Base-by-base conservation (phyloP, 345 rosid species). In the Gossypium raimondii region DNA sequence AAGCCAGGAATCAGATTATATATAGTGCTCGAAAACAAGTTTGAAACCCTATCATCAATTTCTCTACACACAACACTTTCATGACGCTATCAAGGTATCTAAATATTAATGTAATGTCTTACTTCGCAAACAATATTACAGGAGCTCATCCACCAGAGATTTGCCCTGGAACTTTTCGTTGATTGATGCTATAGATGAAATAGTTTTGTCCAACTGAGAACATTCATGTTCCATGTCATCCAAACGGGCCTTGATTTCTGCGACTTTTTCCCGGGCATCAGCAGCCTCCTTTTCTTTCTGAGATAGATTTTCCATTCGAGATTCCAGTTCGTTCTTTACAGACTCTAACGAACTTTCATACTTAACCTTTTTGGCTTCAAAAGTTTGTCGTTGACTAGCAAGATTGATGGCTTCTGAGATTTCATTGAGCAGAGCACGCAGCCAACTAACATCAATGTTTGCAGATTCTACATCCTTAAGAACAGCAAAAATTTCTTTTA, bases 391-490 rank as follows among this genome's bases (percentile, higher is more conserved):
- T 80, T 72, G 85, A 66, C 64, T 63, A 2, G 77, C 80, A 71
- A 90, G 82, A 76, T 90, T 92, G 12, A 82, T 52, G 3, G 85
- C 91, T 75, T 85, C 92, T 41, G 65, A 63, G 58, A 90, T 81
- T 75, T 89, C 91, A 41, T 83, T 78, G 45, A 93, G 90, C 67
- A 85, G 58, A 17, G 48, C 67, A 2, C 82, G 90, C 11, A 93
- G 85, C 98, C 98, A 91, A 3, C 71, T 70, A 7, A 90, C 88
- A 18, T 90, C 85, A 18, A 93, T 89, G 67, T 79, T 86, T 2
- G 89, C 89, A 47, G 93, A 82, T 43, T 93, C 97, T 52, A 91
- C 86, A 73, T 93, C 98, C 78, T 88, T 93, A 25, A 93, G 87
- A 52, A 91, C 93, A 25, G 95, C 91, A 71, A 82, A 65, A 76